These are phyloP conservation scores for Colletotrichum sp. DNA, from an alignment of 2,329 filamentous ascomycete genomes.

Conservation along the genomic window DNA sequence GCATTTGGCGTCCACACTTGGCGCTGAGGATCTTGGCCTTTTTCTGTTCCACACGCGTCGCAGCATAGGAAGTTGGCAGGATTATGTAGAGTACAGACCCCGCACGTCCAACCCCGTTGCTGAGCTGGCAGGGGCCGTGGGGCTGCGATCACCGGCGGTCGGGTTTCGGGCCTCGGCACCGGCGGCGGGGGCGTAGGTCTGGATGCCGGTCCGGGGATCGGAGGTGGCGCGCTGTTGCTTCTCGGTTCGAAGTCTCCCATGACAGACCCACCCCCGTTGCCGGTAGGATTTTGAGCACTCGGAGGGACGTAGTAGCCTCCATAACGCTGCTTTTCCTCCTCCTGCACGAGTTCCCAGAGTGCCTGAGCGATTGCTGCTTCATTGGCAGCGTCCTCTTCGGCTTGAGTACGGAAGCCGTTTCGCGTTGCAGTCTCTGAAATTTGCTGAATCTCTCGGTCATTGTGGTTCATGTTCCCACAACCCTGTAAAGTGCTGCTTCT, in stretches of 20 bases:
- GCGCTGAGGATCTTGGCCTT: conserved; percentile 23
- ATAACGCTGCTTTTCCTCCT: conserved; percentile 68
- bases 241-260: conserved; percentile 22
- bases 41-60: conserved; percentile 54
- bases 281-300: conserved; percentile 56
- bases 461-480: conserved; percentile 75
- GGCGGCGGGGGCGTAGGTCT: conserved; percentile 22
- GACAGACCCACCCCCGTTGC: conserved; percentile 41
- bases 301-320: conserved; percentile 57
- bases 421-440: conserved; percentile 67
- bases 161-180: conserved; percentile 21
- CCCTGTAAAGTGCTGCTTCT: conserved; percentile 72
- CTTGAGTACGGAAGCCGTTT: conserved; percentile 81
- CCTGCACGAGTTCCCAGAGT: conserved; percentile 83
- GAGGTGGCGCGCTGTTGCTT: conserved; percentile 9
- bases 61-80: conserved; percentile 55
- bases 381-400: conserved; percentile 88
- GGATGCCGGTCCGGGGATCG: neutral
- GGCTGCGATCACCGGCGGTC: neutral
- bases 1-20: conserved; percentile 24
- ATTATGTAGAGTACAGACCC: conserved; percentile 63
- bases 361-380: conserved; percentile 86
- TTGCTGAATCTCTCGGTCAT: conserved; percentile 69
- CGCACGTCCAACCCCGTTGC: conserved; percentile 54
- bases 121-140: neutral